Percentiles rank a stretch among this genome's conserved stretches.
These are phyloP conservation scores for Fusarium phyllophilum DNA, from an alignment of 2,329 filamentous ascomycete genomes.

Conservation along the genomic window DNA sequence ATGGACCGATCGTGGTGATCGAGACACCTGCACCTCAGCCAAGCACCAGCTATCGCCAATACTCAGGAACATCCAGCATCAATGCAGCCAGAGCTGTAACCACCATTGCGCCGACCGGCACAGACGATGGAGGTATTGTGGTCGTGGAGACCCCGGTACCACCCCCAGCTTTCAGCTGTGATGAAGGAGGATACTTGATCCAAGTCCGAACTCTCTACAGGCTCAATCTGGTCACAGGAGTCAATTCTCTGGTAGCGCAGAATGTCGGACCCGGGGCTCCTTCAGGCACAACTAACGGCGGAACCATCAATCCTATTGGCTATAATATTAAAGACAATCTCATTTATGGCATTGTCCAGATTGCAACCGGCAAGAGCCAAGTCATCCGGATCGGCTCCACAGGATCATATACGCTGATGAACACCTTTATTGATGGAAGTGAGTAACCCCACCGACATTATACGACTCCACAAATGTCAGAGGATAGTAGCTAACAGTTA, in stretches of 20 bases:
- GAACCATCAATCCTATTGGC: constrained; percentile 1
- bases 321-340: constrained; percentile 14
- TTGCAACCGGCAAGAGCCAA: neutral
- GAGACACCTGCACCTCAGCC: neutral
- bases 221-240: neutral
- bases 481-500: neutral
- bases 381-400: constrained; percentile 7
- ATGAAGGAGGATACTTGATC: constrained; percentile 22
- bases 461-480: rapidly evolving
- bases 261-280: neutral
- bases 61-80: neutral
- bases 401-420: constrained; percentile 8
- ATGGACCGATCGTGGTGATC: neutral
- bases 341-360: constrained; percentile 12
- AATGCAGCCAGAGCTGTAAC: neutral
- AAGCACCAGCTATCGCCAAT: neutral
- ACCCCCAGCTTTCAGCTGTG: constrained; percentile 12
- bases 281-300: neutral
- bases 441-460: neutral
- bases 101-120: neutral
- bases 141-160: constrained; percentile 8
- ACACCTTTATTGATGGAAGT: neutral
- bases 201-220: constrained; percentile 7
- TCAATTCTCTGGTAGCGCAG: neutral
- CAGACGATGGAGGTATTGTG: neutral